Base-by-base conservation (phyloP, 768 basidiomycete genomes). In the Trametes maxima region DNA sequence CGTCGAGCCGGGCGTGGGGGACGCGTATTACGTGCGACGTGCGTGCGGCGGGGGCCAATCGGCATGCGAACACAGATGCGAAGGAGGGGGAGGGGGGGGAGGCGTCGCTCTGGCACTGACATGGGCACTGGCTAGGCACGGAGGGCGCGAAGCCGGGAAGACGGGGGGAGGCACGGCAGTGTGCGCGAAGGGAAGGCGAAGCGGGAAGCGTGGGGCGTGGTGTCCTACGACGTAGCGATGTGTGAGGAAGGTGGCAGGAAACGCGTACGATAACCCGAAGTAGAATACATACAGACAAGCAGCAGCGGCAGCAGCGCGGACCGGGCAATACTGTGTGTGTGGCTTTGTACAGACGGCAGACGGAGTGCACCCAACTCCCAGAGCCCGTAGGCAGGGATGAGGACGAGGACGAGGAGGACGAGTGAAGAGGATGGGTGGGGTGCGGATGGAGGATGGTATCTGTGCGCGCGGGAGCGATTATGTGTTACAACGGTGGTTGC, bases 201-300 rank as follows among this genome's bases (percentile, higher is more conserved):
- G 35, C 43, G 44, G n/a, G 46, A 36, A 43, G 14, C n/a, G 10
- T 11, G 35, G 28, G 24, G 47, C 16, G 39, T 35, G 24, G 36
- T 10, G 46, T 57, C 56, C 46, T 46, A 45, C 50, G 50, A 25
- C 43, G 50, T 36, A 53, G 28, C 50, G 50, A 12, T 36, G 43
- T 22, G 57, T 52, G 50, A 59, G 50, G 58, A 59, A 52, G 42
- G 33, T 17, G 19, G 24, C 35, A 35, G 19, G 22, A 46, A 42
- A 46, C 28, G 51, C 57, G 51, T 59, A 54, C 52, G 58, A 59
- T 59, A 59, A 40, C 51, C 43, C 33, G 44, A 37, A 53, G 58
- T 54, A 59, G 58, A 47, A 53, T 49, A 58, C 50, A 53, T 53
- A 59, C 52, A 59, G 17, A 59, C 43, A 43, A 19, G 45, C 54